These are phyloP conservation scores for Gaultheria prostrata DNA, from an alignment of 148 eudicot genomes.

Conservation along the genomic window DNA sequence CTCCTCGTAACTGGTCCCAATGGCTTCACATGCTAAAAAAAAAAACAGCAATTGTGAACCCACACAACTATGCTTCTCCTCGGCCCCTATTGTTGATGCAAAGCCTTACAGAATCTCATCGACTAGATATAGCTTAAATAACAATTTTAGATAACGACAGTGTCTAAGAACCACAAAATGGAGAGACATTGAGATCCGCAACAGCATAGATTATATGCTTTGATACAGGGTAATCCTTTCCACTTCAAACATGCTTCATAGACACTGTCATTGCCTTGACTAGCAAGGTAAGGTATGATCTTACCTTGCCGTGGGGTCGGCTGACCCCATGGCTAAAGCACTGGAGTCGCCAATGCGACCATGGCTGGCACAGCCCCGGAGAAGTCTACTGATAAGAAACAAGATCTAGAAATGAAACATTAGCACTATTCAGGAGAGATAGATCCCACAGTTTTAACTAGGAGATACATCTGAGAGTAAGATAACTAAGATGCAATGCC, in stretches of 20 bases:
- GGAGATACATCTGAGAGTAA: background rate
- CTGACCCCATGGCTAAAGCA: no score
- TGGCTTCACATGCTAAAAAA: background rate
- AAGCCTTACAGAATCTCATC: background rate
- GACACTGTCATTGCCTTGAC: no score
- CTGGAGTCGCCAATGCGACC: background rate
- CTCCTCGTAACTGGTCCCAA: background rate
- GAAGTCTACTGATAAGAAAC: background rate
- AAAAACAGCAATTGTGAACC: background rate
- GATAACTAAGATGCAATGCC: background rate
- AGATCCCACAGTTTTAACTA: background rate
- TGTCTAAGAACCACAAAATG: background rate
- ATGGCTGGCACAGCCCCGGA: background rate
- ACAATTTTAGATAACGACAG: background rate
- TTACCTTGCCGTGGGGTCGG: no score
- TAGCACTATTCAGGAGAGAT: background rate
- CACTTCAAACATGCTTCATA: background rate
- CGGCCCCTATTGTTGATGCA: background rate
- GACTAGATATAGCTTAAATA: background rate
- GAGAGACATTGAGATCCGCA: background rate
- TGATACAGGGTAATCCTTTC: background rate
- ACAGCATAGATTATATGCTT: background rate
- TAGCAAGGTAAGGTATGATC: background rate
- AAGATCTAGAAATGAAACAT: background rate
- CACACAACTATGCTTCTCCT: background rate